A percentile compares a stretch with the other conserved stretches of the same genome.
These are phyloP conservation scores for Naumovozyma castellii DNA, from an alignment of 805 yeast genomes.

Conservation along the genomic window DNA sequence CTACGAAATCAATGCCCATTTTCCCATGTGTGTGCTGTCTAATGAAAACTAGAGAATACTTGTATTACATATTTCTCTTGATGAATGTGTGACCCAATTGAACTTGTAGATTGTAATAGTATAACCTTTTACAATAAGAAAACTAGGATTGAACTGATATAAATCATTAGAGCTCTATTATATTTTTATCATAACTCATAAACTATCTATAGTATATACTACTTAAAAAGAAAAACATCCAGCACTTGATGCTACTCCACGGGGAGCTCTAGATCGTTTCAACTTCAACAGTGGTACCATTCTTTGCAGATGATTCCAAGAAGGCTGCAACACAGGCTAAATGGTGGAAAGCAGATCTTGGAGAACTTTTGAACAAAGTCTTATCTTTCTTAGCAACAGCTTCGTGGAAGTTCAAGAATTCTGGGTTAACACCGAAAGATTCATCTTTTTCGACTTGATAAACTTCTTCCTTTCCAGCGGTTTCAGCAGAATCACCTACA, in stretches of 20 bases:
- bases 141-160: no score
- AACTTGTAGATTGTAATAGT: no score
- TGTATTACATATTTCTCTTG: no score
- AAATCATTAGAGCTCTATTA: no score
- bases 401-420: conserved; percentile 45
- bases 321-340: conserved; percentile 85
- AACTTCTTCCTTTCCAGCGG: conserved; percentile 24
- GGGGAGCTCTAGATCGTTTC: conserved; percentile 19
- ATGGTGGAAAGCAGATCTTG: conserved; percentile 82
- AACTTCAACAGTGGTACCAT: conserved; percentile 43
- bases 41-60: no score
- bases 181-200: not conserved
- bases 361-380: conserved; percentile 45
- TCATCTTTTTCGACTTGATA: conserved; percentile 33
- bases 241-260: no score
- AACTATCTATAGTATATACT: not conserved
- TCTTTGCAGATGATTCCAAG: conserved; percentile 51
- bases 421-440: conserved; percentile 48
- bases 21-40: no score
- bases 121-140: no score
- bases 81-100: no score
- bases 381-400: conserved; percentile 61
- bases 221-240: no score
- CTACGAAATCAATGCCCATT: no score
- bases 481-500: conserved; percentile 24